Evolutionary conservation across 441 rosid genomes (phyloP).

Genomic region (Theobroma grandiflorum): DNA sequence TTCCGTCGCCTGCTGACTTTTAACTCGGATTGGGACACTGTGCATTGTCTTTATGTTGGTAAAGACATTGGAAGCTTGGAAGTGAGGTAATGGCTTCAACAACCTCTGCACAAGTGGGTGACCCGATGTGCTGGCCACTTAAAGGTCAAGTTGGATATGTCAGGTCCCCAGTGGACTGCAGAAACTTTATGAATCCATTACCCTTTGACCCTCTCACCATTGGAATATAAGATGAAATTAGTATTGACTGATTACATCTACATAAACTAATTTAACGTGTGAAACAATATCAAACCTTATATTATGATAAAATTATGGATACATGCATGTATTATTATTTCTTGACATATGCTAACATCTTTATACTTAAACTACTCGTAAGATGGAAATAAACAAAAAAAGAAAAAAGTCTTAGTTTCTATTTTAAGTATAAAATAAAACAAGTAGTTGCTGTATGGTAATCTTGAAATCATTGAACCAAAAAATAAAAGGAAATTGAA

Average conservation of each 20-base stretch:
- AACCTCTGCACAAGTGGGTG: neutral
- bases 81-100: neutral
- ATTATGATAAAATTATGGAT: too few species aligned
- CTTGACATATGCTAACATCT: neutral
- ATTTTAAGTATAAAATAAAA: too few species aligned
- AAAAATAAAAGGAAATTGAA: neutral
- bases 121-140: neutral
- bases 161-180: neutral
- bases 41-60: neutral
- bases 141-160: conserved; percentile 5
- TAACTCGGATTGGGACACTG: neutral
- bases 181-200: neutral
- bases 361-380: too few species aligned
- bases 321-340: too few species aligned
- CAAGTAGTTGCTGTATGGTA: too few species aligned
- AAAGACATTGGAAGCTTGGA: neutral
- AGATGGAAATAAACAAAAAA: too few species aligned
- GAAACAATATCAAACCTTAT: too few species aligned
- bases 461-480: neutral
- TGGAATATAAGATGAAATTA: conserved; percentile 3
- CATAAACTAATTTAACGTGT: neutral
- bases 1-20: neutral
- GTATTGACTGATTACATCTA: neutral
- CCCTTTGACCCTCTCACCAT: neutral
- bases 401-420: too few species aligned